phyloP scores from a whole-genome alignment of 2,329 filamentous ascomycete species.

The Cyphellophora attinorum region DNA sequence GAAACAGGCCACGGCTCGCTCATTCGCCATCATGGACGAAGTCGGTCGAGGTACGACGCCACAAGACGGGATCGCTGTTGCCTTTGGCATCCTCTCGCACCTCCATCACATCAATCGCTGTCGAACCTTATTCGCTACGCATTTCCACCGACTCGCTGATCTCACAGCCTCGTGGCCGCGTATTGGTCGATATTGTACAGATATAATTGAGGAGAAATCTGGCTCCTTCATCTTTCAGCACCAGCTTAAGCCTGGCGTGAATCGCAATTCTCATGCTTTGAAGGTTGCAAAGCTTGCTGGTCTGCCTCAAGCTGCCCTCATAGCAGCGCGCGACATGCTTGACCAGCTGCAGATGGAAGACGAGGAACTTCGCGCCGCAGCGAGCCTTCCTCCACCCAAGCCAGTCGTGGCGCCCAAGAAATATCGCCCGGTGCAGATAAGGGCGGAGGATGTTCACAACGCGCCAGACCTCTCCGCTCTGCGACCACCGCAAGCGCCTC shows the following conservation, averaged over 20 bases:
- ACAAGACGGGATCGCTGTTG: conserved; percentile 81
- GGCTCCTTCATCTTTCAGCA: conserved; percentile 77
- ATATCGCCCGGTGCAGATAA: too few species aligned
- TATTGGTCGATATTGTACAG: conserved; percentile 76
- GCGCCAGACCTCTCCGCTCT: too few species aligned
- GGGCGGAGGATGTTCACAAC: too few species aligned
- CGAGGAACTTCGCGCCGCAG: background rate
- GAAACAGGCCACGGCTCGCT: conserved; percentile 68
- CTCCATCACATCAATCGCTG: conserved; percentile 68
- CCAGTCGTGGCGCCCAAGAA: background rate
- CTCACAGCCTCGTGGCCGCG: conserved; percentile 52
- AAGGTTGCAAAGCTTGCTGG: conserved; percentile 89
- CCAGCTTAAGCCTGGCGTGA: conserved; percentile 69
- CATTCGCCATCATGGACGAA: conserved; percentile 98
- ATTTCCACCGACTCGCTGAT: conserved; percentile 80
- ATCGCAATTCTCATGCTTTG: conserved; percentile 78
- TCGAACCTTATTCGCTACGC: conserved; percentile 83
- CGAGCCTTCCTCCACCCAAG: too few species aligned
- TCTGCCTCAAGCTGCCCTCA: conserved; percentile 62
- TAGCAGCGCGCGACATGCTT: conserved; percentile 43
- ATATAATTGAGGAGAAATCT: conserved; percentile 65
- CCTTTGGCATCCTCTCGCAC: conserved; percentile 79
- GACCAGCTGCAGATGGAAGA: conserved; percentile 7
- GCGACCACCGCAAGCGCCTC: too few species aligned
- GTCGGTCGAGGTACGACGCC: conserved; percentile 90